Percentiles rank a stretch among this genome's conserved stretches.
Conservation (phyloP, 306 rosid genomes). For the Gastrolobium villosum region DNA sequence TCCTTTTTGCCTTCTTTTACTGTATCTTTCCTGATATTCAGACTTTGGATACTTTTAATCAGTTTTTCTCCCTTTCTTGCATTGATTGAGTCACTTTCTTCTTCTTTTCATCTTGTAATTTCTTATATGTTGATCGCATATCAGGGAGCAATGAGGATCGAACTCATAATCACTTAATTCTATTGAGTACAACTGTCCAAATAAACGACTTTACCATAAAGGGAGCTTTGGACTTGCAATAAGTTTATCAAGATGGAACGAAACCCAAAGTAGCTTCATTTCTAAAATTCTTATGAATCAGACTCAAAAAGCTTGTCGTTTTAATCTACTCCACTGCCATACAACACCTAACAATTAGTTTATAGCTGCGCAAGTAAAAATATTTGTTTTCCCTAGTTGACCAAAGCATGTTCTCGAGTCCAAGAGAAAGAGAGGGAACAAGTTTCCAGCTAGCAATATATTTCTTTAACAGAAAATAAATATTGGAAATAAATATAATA, state of each 20-base stretch:
- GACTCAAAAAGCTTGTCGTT: background rate
- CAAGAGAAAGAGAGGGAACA: background rate
- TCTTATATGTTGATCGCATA: too few relatives aligned
- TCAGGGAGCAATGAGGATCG: too few relatives aligned
- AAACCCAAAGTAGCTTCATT: background rate
- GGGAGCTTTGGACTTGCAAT: background rate
- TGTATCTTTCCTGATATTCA: too few relatives aligned
- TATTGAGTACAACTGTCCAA: background rate
- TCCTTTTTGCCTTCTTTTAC: too few relatives aligned
- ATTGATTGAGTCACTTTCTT: too few relatives aligned
- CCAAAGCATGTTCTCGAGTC: background rate
- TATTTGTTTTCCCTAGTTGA: slow-evolving; percentile 3
- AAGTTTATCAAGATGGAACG: background rate
- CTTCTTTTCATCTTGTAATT: too few relatives aligned
- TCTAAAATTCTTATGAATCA: background rate
- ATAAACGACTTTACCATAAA: background rate
- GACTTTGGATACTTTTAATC: too few relatives aligned
- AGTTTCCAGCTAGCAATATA: slow-evolving; percentile 12
- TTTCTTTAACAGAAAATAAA: slow-evolving; percentile 12
- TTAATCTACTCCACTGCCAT: background rate
- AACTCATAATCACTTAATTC: too few relatives aligned
- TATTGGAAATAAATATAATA: too few relatives aligned
- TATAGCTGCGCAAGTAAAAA: slow-evolving; percentile 1
- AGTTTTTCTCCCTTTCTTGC: too few relatives aligned
- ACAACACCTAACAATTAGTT: background rate